Evolutionary conservation across 495 filamentous ascomycete species (phyloP).

Genomic region (Trichoderma gamsii): DNA sequence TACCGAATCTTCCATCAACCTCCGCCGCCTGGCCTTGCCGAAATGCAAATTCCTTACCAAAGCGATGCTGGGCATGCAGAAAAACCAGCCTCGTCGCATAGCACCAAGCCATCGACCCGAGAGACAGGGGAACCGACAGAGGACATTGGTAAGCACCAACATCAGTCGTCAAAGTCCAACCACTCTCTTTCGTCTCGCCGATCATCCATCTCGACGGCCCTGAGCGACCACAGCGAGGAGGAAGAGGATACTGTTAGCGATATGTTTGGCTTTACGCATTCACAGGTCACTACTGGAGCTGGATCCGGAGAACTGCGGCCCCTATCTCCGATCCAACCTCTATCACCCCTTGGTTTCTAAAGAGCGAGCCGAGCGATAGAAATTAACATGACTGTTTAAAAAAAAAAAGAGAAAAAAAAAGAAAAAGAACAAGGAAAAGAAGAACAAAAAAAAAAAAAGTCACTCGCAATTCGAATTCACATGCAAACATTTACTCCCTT

Average conservation of each 20-base stretch:
- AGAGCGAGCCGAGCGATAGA: not conserved
- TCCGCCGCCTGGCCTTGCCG: conserved; percentile 30
- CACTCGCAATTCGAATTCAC: not conserved
- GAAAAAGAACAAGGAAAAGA: too few species aligned
- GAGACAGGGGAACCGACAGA: conserved; percentile 22
- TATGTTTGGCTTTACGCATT: conserved; percentile 7
- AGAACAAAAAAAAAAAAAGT: too few species aligned
- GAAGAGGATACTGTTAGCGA: conserved; percentile 26
- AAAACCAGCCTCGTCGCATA: conserved; percentile 60
- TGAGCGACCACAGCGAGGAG: conserved; percentile 37
- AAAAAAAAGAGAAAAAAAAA: too few species aligned
- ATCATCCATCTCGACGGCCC: conserved; percentile 35
- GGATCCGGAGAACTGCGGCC: conserved; percentile 39
- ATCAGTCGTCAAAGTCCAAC: conserved; percentile 22
- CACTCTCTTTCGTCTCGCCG: conserved; percentile 27
- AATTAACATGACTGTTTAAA: too few species aligned
- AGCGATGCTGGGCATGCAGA: not conserved
- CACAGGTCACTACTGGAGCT: conserved; percentile 17
- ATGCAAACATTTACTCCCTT: conserved; percentile 5
- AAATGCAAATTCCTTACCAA: not conserved
- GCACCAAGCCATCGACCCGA: conserved; percentile 42
- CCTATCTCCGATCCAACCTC: conserved; percentile 64
- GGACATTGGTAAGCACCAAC: conserved; percentile 35
- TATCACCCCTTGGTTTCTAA: conserved; percentile 61
- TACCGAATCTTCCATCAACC: conserved; percentile 54